Conservation (phyloP, 1,284 basidiomycete species). For the Leccinum fuscescens region DNA sequence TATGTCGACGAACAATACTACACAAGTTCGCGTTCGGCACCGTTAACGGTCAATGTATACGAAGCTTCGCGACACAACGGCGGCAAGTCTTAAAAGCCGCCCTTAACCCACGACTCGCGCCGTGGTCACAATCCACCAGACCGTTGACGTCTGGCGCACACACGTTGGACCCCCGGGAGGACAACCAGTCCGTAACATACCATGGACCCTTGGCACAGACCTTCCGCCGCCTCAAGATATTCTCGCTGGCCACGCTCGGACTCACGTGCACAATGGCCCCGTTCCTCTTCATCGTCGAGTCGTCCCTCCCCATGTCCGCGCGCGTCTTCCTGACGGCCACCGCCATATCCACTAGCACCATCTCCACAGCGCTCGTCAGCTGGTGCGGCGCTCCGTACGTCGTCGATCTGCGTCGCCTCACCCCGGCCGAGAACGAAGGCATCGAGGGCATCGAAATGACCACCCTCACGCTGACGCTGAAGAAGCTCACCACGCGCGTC, state of each 20-base stretch:
- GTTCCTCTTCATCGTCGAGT: conserved; percentile 79
- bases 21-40: neutral
- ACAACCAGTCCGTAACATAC: conserved; percentile 37
- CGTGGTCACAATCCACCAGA: conserved; percentile 13
- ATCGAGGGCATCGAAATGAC: conserved; percentile 66
- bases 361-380: conserved; percentile 73
- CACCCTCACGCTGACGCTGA: conserved; percentile 64
- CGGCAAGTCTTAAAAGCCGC: neutral
- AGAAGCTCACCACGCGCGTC: conserved; percentile 61
- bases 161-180: conserved; percentile 4
- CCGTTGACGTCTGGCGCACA: conserved; percentile 3
- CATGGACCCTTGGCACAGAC: conserved; percentile 69
- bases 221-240: conserved; percentile 77
- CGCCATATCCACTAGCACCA: conserved; percentile 67
- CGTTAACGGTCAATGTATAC: neutral
- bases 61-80: neutral
- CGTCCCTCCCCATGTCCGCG: conserved; percentile 46
- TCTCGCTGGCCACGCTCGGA: conserved; percentile 77
- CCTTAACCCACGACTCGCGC: neutral
- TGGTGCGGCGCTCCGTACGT: conserved; percentile 70
- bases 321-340: conserved; percentile 68
- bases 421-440: conserved; percentile 40
- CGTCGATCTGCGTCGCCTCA: conserved; percentile 40
- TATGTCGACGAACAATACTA: conserved; percentile 15
- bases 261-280: conserved; percentile 73